Percentiles rank a stretch among this genome's conserved stretches.
Evolutionary conservation across 2,329 filamentous ascomycete genomes (phyloP).

Genomic region (Diplodia intermedia): DNA sequence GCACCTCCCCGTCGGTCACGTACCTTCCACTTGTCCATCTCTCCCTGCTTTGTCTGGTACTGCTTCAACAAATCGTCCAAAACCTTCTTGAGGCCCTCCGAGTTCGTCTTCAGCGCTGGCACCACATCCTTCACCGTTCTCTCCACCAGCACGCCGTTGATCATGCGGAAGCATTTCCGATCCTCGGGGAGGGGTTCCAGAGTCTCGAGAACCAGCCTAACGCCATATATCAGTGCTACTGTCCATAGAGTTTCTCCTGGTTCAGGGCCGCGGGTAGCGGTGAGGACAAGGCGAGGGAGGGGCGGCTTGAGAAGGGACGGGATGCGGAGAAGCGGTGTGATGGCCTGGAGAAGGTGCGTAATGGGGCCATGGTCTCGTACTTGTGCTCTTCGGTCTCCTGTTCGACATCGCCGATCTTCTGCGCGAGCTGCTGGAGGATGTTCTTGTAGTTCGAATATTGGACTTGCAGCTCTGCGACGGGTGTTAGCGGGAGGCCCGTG

Average conservation of each 20-base stretch:
- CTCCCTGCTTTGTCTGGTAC: slow-evolving; percentile 92
- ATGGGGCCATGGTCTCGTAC: slow-evolving; percentile 60
- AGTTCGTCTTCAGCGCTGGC: slow-evolving; percentile 89
- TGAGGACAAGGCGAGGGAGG: slow-evolving; percentile 34
- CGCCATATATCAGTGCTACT: slow-evolving; percentile 2
- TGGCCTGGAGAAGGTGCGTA: slow-evolving; percentile 35
- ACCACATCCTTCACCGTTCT: slow-evolving; percentile 91
- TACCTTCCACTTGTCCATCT: slow-evolving; percentile 99
- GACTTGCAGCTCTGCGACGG: slow-evolving; percentile 71
- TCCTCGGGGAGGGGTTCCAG: slow-evolving; percentile 80
- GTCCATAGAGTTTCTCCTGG: not conserved
- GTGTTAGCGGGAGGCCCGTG: slow-evolving; percentile 25
- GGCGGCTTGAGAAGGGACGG: slow-evolving; percentile 23
- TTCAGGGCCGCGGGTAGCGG: slow-evolving; percentile 35
- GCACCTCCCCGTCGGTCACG: slow-evolving; percentile 39
- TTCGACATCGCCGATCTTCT: slow-evolving; percentile 97
- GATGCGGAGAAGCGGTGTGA: slow-evolving; percentile 36
- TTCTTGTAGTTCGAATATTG: slow-evolving; percentile 80
- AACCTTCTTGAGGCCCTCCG: slow-evolving; percentile 91
- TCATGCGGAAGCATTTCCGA: slow-evolving; percentile 98
- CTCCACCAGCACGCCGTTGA: slow-evolving; percentile 95
- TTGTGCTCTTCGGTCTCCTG: slow-evolving; percentile 98
- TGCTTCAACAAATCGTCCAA: slow-evolving; percentile 94
- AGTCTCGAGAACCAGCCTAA: slow-evolving; percentile 91
- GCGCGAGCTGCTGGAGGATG: slow-evolving; percentile 86